Percentiles rank a stretch among this genome's conserved stretches.
Evolutionary conservation across 1,139 yeast genomes (phyloP).

Genomic region (Pichia sp.): DNA sequence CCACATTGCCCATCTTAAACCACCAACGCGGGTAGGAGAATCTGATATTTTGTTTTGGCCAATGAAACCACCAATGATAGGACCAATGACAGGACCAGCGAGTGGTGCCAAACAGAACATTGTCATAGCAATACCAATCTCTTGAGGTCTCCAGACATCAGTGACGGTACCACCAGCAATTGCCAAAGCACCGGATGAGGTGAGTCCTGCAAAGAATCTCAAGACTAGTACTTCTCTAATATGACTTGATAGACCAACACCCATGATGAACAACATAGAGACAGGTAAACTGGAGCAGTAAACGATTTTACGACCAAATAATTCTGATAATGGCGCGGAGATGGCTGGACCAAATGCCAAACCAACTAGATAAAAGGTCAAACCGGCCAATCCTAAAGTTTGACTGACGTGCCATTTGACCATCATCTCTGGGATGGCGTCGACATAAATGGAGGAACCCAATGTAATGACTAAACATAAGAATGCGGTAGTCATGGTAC

Average conservation of each 20-base stretch:
- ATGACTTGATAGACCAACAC: constrained; percentile 58
- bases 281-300: constrained; percentile 55
- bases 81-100: constrained; percentile 79
- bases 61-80: constrained; percentile 75
- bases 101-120: constrained; percentile 64
- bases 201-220: constrained; percentile 72
- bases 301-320: constrained; percentile 63
- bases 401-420: constrained; percentile 41
- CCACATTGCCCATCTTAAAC: constrained; percentile 81
- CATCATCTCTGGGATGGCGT: constrained; percentile 50
- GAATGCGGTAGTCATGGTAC: constrained; percentile 55
- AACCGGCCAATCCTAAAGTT: constrained; percentile 57
- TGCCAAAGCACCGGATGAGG: constrained; percentile 80
- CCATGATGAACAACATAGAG: constrained; percentile 70
- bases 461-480: constrained; percentile 62
- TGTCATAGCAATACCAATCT: constrained; percentile 63
- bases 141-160: constrained; percentile 65
- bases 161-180: constrained; percentile 83
- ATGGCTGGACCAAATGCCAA: constrained; percentile 65
- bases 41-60: constrained; percentile 40
- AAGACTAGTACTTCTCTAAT: constrained; percentile 55
- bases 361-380: constrained; percentile 65
- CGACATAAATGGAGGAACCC: constrained; percentile 64
- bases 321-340: constrained; percentile 73
- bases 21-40: constrained; percentile 23